Evolutionary conservation across 441 rosid genomes (phyloP).

Genomic region (Heliophila coronopifolia): DNA sequence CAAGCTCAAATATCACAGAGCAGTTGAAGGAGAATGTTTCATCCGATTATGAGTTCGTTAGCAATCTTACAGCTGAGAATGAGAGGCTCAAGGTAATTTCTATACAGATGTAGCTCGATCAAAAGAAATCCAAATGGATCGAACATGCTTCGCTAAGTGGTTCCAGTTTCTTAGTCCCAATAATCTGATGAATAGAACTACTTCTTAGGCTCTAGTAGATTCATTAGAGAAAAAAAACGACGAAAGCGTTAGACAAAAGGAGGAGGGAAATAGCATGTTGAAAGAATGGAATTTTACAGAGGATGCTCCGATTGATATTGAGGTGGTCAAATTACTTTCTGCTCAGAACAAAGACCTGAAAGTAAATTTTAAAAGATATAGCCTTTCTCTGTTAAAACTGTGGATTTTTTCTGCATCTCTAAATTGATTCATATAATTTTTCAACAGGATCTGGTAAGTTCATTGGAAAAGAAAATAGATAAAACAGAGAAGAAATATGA

Average conservation of each 20-base stretch:
- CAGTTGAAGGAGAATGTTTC: conserved; percentile 29
- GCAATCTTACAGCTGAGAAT: conserved; percentile 67
- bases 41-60: conserved; percentile 39
- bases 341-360: conserved; percentile 70
- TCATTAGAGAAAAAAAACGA: conserved; percentile 22
- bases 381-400: not conserved
- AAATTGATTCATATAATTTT: conserved; percentile 16
- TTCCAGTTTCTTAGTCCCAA: not conserved
- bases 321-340: conserved; percentile 44
- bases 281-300: conserved; percentile 15
- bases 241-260: conserved; percentile 1
- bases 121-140: conserved; percentile 5
- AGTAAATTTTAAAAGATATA: conserved; percentile 29
- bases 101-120: conserved; percentile 2
- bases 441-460: conserved; percentile 57
- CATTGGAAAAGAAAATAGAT: conserved; percentile 73
- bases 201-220: conserved; percentile 24
- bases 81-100: conserved; percentile 66
- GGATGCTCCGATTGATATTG: conserved; percentile 27
- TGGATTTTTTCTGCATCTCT: conserved; percentile 12
- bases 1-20: conserved; percentile 30
- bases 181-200: conserved; percentile 11
- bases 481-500: conserved; percentile 77
- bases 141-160: not conserved
- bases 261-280: conserved; percentile 8